Percentiles rank a stretch among this genome's conserved stretches.
These are phyloP conservation scores for Alopecurus myosuroides DNA, from an alignment of 176 grass and related monocot species.

Conservation along the genomic window DNA sequence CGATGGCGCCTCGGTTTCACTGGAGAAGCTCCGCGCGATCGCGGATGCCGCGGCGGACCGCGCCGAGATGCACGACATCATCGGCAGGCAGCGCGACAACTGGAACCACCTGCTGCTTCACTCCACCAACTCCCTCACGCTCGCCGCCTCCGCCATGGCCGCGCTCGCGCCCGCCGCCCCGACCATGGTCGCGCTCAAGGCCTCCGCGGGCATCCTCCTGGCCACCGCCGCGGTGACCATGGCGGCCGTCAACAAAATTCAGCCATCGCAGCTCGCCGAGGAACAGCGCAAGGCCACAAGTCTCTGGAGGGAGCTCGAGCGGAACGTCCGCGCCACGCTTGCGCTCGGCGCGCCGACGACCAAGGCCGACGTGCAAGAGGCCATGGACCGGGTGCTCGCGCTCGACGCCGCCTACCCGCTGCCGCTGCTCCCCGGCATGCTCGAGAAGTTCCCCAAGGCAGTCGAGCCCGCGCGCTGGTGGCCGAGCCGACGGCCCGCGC, in stretches of 20 bases:
- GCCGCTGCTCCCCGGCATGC: background rate
- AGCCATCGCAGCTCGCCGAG: constrained; percentile 74
- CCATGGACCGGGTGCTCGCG: background rate
- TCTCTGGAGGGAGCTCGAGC: constrained; percentile 45
- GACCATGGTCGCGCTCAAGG: constrained; percentile 18
- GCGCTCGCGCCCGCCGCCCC: constrained; percentile 27
- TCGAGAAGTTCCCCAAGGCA: constrained; percentile 22
- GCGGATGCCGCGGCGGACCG: constrained; percentile 47
- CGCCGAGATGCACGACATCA: constrained; percentile 67
- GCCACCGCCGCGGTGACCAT: constrained; percentile 27
- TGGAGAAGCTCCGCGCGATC: constrained; percentile 33
- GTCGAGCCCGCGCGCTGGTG: constrained; percentile 52
- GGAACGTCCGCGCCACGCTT: constrained; percentile 12
- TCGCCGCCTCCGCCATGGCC: constrained; percentile 26
- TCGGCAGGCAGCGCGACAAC: constrained; percentile 51
- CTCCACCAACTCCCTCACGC: background rate
- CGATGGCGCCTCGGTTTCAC: background rate
- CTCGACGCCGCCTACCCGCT: background rate
- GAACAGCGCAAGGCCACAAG: constrained; percentile 61
- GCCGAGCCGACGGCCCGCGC: constrained; percentile 11
- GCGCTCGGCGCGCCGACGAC: background rate
- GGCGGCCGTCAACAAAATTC: constrained; percentile 43
- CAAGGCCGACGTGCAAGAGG: background rate
- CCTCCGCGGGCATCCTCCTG: constrained; percentile 22
- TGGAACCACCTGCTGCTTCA: constrained; percentile 78